A percentile compares a stretch with the other conserved stretches of the same genome.
Conservation (phyloP, 2,329 filamentous ascomycete species). For the Cercospora canescens region DNA sequence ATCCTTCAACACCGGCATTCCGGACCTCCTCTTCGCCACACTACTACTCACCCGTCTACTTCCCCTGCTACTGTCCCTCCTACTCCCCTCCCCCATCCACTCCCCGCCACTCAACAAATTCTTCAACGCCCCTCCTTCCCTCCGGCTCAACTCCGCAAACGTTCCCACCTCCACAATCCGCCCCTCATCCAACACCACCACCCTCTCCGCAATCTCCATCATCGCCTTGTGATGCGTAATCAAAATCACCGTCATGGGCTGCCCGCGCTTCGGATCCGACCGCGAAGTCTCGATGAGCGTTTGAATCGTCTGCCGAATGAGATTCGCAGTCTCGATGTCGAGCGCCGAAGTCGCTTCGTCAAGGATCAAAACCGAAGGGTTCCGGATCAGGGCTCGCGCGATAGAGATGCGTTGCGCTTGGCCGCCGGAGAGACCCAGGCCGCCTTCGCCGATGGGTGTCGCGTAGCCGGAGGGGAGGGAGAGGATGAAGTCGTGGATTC, state of each 20-base stretch:
- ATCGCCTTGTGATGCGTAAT: constrained; percentile 82
- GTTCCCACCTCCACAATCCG: constrained; percentile 66
- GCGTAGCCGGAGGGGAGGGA: constrained; percentile 70
- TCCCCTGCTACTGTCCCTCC: constrained; percentile 7
- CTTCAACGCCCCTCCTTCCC: constrained; percentile 34
- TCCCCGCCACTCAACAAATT: constrained; percentile 43
- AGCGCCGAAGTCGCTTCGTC: constrained; percentile 87
- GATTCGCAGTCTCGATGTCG: constrained; percentile 66
- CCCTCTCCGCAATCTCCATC: constrained; percentile 76
- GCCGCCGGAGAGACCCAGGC: constrained; percentile 72
- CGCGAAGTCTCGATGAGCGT: constrained; percentile 45
- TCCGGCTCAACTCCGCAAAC: constrained; percentile 60
- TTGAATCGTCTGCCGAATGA: constrained; percentile 64
- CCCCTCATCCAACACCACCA: constrained; percentile 72
- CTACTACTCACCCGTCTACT: not conserved
- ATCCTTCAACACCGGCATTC: constrained; percentile 14
- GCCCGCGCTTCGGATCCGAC: not conserved
- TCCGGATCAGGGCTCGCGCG: constrained; percentile 72
- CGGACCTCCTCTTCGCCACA: constrained; percentile 6
- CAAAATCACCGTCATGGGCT: constrained; percentile 67
- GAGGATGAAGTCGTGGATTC: constrained; percentile 74
- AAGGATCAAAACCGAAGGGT: constrained; percentile 72
- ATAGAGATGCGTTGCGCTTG: constrained; percentile 82
- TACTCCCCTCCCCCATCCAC: constrained; percentile 22
- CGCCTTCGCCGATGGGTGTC: constrained; percentile 76